Evolutionary conservation across 129 eudicot species (phyloP), one percentile per base, ranked within the genome.

Genomic region (Lactuca saligna): DNA sequence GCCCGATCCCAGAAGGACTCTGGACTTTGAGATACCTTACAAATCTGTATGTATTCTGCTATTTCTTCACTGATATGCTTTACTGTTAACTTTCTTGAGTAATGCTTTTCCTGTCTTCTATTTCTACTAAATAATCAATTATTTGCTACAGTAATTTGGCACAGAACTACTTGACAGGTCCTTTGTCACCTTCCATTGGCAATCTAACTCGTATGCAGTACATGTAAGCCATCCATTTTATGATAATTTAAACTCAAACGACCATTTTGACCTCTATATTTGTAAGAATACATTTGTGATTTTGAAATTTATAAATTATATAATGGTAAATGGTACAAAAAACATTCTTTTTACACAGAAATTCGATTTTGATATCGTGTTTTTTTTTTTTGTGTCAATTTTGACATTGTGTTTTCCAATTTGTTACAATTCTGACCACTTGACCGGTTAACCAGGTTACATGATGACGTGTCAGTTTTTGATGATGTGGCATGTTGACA

Each of bases 111-210:
- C 68, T 73, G 86, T 86, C 69, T 73, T 59, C 86, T 25, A 49
- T 6, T 71, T 48, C 39, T 50, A 12, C 54, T 66, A 8, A 62
- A 53, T 17, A 14, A 32, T 70, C 17, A 16, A 48, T 29, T 62
- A 6, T 76, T 68, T 79, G 69, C 55, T 82, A 70, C 82, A 86
- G 97, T 32, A 55, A 80, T 39, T 34, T 90, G 82, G 75, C 7
- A 16, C 92, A 79, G 63, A 93, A 93, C 75, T 86, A 76, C 88
- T 80, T 89, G 67, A 80, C 88, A 1, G 97, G 98, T 17, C 72
- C 90, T 20, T 48, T 93, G 16, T 74, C 98, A 49, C 70, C 92
- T 65, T 85, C 92, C 20, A 57, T 93, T 63, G 88, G 82, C 54
- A 85, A 86, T 37, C 80, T 93, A 66, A 75, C 60, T 57, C 83